Conservation (phyloP, 768 basidiomycete genomes). For the Agaricus blazei region DNA sequence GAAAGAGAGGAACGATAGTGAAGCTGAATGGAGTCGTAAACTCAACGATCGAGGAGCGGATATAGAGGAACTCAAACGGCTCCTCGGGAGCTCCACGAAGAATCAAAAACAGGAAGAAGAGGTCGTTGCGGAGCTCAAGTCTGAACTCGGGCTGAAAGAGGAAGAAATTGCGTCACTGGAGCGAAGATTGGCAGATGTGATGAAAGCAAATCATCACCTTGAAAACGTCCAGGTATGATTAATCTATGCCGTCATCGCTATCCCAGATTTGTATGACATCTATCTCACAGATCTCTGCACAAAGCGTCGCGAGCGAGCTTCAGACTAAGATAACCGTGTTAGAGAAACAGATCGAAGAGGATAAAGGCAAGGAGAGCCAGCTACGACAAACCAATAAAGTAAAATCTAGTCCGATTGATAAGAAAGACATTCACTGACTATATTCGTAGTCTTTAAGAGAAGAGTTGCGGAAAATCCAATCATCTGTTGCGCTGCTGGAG, state of each 20-base stretch:
- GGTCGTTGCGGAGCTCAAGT: slow-evolving; percentile 42
- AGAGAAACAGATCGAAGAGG: slow-evolving; percentile 71
- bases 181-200: slow-evolving; percentile 48
- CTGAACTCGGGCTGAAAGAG: slow-evolving; percentile 48
- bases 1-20: slow-evolving; percentile 80
- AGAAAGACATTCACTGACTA: not conserved
- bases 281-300: slow-evolving; percentile 22
- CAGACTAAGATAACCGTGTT: slow-evolving; percentile 43
- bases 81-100: slow-evolving; percentile 53
- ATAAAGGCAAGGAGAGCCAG: slow-evolving; percentile 62
- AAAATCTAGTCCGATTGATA: slow-evolving; percentile 8
- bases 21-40: slow-evolving; percentile 87
- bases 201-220: slow-evolving; percentile 37
- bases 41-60: slow-evolving; percentile 75
- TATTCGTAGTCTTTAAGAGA: slow-evolving; percentile 74
- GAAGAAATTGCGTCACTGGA: slow-evolving; percentile 44
- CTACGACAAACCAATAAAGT: slow-evolving; percentile 79
- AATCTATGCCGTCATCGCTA: not conserved
- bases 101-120: slow-evolving; percentile 61
- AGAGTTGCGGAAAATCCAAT: slow-evolving; percentile 93
- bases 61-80: slow-evolving; percentile 62
- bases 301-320: slow-evolving; percentile 40
- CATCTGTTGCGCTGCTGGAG: slow-evolving; percentile 85
- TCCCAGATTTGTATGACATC: not conserved
- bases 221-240: slow-evolving; percentile 60